Conservation (phyloP, 2,329 filamentous ascomycete genomes). For the Pestalotiopsis sp. region DNA sequence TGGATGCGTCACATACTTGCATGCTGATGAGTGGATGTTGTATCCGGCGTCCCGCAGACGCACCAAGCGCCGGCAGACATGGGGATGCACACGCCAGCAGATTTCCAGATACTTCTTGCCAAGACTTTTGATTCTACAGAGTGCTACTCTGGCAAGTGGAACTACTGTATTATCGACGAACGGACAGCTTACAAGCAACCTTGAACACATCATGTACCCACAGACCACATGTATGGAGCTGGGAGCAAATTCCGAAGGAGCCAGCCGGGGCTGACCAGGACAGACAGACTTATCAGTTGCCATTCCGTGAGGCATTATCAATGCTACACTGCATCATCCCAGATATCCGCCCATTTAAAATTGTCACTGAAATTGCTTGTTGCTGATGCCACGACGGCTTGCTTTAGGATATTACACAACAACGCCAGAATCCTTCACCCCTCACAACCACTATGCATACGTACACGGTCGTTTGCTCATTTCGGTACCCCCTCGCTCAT, state of each 20-base stretch:
- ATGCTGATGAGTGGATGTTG: neutral
- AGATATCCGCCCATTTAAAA: conserved; percentile 1
- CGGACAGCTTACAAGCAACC: neutral
- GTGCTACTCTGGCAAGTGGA: neutral
- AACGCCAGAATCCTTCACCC: neutral
- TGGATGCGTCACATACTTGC: neutral
- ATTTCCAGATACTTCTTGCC: neutral
- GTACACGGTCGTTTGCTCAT: neutral
- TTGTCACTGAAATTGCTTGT: neutral
- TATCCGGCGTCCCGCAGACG: neutral
- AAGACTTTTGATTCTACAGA: neutral
- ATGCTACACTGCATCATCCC: neutral
- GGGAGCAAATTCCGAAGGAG: neutral
- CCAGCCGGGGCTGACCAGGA: neutral
- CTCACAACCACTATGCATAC: neutral
- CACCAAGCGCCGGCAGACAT: neutral
- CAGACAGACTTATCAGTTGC: neutral
- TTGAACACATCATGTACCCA: neutral
- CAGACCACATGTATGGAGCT: neutral
- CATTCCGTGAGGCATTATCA: neutral
- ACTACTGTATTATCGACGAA: neutral
- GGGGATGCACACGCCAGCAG: neutral
- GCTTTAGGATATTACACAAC: neutral
- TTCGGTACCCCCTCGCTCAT: neutral
- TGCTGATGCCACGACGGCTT: neutral